Base-by-base conservation (phyloP, 768 basidiomycete genomes). In the Suillus hirtellus region DNA sequence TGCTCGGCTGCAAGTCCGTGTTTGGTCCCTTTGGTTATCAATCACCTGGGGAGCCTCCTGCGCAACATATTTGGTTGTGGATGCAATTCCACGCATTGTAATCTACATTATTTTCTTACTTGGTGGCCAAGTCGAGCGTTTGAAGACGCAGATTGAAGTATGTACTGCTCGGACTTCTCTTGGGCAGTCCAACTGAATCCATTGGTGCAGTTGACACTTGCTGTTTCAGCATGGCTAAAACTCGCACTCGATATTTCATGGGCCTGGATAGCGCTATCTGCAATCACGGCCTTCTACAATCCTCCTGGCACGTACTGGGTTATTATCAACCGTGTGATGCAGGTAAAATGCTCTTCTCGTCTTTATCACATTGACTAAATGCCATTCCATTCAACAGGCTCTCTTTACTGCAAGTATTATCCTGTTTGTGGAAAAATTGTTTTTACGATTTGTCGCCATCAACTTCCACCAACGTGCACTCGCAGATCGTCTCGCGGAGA, bases 381-480 rank as follows among this genome's bases (percentile, higher is more conserved):
- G 24, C 35, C 7, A 59, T 40, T 58, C 17, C 10, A 58, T 49
- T 10, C 27, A 67, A 63, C 69, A 83, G 78, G 81, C 80, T 40
- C 68, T 85, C 46, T 86, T 85, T 65, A 71, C 81, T 12, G 72
- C 78, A 0, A 69, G 73, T 0, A 60, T 83, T 38, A 75, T 85
- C 53, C 69, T 86, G 1, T 77, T 85, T 14, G 79, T 72, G 35
- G 84, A 86, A 70, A 86, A 85, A 71, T 72, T 89, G 43, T 86
- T 89, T 72, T 73, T 93, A 38, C 89, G 87, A 68, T 86, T 87
- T 64, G 85, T 92, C 52, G 90, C 92, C 35, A 92, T 92, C 76
- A 89, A 86, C 67, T 93, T 93, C 71, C 90, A 93, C 71, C 82
- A 86, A 66, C 89, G 84, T 61, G 89, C 90, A 1, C 82, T 92